phyloP scores from a whole-genome alignment of 2,329 filamentous ascomycete species.

The Dothideomycetes sp. region DNA sequence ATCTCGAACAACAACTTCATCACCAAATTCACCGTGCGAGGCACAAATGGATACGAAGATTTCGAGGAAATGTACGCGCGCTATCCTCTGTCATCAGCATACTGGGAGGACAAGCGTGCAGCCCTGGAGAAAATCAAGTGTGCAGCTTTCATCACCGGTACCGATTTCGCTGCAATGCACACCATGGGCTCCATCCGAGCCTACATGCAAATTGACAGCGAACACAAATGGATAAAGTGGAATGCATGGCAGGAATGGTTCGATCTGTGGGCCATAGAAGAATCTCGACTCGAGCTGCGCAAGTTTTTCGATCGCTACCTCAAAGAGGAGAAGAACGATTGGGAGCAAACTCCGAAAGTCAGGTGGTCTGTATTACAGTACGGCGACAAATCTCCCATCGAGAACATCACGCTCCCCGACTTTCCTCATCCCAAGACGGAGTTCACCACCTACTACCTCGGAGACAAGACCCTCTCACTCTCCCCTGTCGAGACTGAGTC shows the following conservation, averaged over 20 bases:
- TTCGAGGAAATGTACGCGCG: slow-evolving; percentile 18
- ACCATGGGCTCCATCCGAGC: slow-evolving; percentile 24
- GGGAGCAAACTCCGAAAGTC: slow-evolving; percentile 39
- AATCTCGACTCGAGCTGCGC: slow-evolving; percentile 31
- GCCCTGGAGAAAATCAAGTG: slow-evolving; percentile 21
- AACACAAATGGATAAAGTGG: slow-evolving; percentile 39
- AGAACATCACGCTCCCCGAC: slow-evolving; percentile 28
- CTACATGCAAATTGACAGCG: slow-evolving; percentile 29
- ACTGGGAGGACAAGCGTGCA: slow-evolving; percentile 21
- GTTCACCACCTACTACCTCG: slow-evolving; percentile 11
- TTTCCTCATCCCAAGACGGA: slow-evolving; percentile 14
- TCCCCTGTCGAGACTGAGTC: slow-evolving; percentile 5
- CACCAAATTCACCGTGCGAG: slow-evolving; percentile 19
- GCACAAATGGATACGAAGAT: slow-evolving; percentile 17
- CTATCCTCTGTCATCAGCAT: slow-evolving; percentile 18
- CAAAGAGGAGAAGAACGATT: slow-evolving; percentile 36
- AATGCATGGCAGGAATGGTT: slow-evolving; percentile 38
- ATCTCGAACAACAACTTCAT: slow-evolving; percentile 32
- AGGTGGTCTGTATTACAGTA: slow-evolving; percentile 34
- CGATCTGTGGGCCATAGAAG: slow-evolving; percentile 31
- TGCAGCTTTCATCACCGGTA: slow-evolving; percentile 21
- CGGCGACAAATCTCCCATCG: slow-evolving; percentile 25
- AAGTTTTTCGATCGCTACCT: slow-evolving; percentile 41
- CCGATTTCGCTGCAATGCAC: slow-evolving; percentile 18
- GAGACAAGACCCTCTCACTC: slow-evolving; percentile 10